Percentiles rank a stretch among this genome's conserved stretches.
Conservation (phyloP, 768 basidiomycete genomes). For the Lactarius hengduanensis region DNA sequence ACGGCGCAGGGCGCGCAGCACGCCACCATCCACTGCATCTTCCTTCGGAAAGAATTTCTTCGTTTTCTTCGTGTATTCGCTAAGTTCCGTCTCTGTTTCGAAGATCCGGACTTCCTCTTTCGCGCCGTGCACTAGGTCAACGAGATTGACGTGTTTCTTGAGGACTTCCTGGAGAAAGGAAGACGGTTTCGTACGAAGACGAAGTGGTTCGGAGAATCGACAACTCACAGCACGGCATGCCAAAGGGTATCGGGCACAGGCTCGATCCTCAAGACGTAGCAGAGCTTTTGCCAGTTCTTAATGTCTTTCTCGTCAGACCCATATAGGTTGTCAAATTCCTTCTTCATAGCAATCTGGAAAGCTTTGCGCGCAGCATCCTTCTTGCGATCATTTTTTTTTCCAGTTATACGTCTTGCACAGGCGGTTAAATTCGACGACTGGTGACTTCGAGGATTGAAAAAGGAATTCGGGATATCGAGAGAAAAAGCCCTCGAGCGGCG, state of each 20-base stretch:
- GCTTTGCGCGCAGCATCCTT: neutral
- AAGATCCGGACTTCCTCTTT: constrained; percentile 31
- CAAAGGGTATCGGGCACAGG: constrained; percentile 18
- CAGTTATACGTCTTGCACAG: constrained; percentile 6
- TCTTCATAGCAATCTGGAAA: constrained; percentile 24
- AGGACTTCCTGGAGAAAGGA: neutral
- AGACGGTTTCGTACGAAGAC: constrained; percentile 1
- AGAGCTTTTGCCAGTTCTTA: constrained; percentile 26
- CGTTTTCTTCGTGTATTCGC: constrained; percentile 29
- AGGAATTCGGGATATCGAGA: too few species aligned
- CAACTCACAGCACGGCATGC: constrained; percentile 11
- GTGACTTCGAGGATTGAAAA: too few species aligned
- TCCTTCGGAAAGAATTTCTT: constrained; percentile 34
- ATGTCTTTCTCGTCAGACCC: constrained; percentile 28
- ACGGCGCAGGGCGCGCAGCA: constrained; percentile 35
- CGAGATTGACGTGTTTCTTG: constrained; percentile 34
- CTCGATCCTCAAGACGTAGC: constrained; percentile 24
- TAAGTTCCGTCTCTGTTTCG: constrained; percentile 31
- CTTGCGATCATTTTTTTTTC: neutral
- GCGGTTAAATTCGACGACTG: constrained; percentile 19
- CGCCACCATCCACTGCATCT: constrained; percentile 33
- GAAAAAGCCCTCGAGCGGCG: constrained; percentile 26
- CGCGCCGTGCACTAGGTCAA: constrained; percentile 34
- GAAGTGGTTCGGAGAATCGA: neutral
- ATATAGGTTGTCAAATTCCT: constrained; percentile 28